Conservation (phyloP, 306 rosid species). For the Vigna hirtella region DNA sequence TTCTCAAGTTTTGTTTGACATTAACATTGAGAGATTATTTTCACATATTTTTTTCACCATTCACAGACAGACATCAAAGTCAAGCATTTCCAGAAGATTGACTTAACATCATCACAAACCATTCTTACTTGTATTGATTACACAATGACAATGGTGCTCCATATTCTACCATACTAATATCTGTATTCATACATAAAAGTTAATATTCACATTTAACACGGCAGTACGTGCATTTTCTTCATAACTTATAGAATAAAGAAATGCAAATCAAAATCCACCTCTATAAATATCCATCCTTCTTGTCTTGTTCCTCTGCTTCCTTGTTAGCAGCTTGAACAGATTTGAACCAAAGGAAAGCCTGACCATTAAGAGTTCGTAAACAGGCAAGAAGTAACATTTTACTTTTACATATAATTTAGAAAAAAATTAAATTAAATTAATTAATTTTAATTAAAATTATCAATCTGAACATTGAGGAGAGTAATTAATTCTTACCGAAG, state of each 20-base stretch:
- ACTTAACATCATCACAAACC: neutral
- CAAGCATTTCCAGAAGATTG: neutral
- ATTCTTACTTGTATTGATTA: neutral
- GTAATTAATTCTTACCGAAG: constrained; percentile 61
- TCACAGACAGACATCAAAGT: neutral
- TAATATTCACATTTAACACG: constrained; percentile 28
- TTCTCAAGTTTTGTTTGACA: no score
- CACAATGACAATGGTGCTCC: neutral
- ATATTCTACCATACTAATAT: neutral
- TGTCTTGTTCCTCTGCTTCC: constrained; percentile 98
- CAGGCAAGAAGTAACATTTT: neutral
- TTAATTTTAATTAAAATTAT: neutral
- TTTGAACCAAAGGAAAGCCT: constrained; percentile 93
- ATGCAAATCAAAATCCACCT: neutral
- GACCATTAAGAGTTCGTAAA: constrained; percentile 7
- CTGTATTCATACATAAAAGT: constrained; percentile 15
- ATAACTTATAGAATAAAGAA: neutral
- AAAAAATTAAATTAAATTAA: neutral
- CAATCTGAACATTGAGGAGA: neutral
- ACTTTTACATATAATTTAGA: neutral
- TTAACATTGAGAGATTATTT: neutral
- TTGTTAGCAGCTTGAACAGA: constrained; percentile 90
- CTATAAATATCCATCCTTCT: constrained; percentile 82
- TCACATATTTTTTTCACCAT: no score
- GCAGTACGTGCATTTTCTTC: constrained; percentile 27